Base-by-base conservation (phyloP, 106 monocot genomes). In the Platanthera zijinensis region DNA sequence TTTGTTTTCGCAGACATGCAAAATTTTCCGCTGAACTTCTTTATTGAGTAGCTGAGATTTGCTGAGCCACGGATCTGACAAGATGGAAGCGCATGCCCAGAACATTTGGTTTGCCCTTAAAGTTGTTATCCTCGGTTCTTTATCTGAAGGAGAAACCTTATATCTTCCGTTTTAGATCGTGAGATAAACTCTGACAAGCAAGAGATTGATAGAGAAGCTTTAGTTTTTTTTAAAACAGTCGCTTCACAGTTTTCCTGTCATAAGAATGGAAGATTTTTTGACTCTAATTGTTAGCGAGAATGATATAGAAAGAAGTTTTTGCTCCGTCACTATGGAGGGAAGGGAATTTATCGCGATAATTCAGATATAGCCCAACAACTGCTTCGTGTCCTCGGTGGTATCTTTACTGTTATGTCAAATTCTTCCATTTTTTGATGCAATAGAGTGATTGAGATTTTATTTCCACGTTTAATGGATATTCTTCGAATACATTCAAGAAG, bases 71-170 rank as follows among this genome's bases (percentile, higher is more conserved):
- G 94, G 88, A 53, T 74, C 85, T 79, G 81, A 86, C 73, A 86
- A 78, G 75, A 92, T 99, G 89, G 13, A 72, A 19, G 86, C 86
- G 82, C 89, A 99, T 86, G 78, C 83, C 28, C 78, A 82, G 73
- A 57, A 62, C 68, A 84, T 99, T 19, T 99, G 97, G 97, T 75
- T 50, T 75, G 83, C 78, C 50, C 81, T 99, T 76, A 94, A 90
- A 88, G 86, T 86, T 70, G 76, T 83, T 11, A 90, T 99, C 52
- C 87, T 92, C 73, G 74, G 52, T 68, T 64, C 50, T 77, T 78
- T 84, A 56, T 51, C 81, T 3, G 50, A 75, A 62, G 72, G 72
- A 17, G 50, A 54, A 73, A 71, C 75, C 18, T 25, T 77, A 6
- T 61, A 49, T 78, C 51, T 28, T 72, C 77, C 52, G 79, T 80